phyloP scores from a whole-genome alignment of 352 stramenopile genomes.

The Elongisporangium senticosum region DNA sequence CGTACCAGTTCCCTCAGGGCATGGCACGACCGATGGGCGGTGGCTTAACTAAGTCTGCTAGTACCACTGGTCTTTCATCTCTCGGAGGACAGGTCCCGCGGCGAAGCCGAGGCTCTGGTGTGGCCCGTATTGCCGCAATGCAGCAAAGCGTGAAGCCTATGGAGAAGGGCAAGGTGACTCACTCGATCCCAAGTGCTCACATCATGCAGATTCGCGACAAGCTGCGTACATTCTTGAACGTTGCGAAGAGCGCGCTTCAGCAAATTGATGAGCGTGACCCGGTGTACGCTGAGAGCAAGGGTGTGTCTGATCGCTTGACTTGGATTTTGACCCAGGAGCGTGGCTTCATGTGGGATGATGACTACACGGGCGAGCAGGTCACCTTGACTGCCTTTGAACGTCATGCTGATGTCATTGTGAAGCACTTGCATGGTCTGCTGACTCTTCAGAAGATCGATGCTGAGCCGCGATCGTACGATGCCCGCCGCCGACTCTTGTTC shows the following conservation, averaged over 20 bases:
- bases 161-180: conserved; percentile 46
- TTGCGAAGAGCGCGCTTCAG: conserved; percentile 86
- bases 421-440: conserved; percentile 92
- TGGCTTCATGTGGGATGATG: conserved; percentile 98
- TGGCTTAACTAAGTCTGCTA: conserved; percentile 83
- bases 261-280: conserved; percentile 75
- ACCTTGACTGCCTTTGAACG: conserved; percentile 82
- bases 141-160: conserved; percentile 64
- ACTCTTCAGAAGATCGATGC: conserved; percentile 96
- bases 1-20: conserved; percentile 72
- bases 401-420: conserved; percentile 73
- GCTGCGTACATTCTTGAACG: conserved; percentile 90
- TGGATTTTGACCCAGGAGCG: conserved; percentile 96
- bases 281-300: conserved; percentile 81
- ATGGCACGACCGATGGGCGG: conserved; percentile 30
- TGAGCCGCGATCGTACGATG: conserved; percentile 96
- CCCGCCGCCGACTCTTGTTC: conserved; percentile 93
- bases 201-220: conserved; percentile 94
- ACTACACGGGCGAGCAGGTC: conserved; percentile 95
- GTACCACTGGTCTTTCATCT: conserved; percentile 79
- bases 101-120: conserved; percentile 72
- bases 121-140: conserved; percentile 79
- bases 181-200: conserved; percentile 73
- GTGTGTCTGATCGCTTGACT: conserved; percentile 92
- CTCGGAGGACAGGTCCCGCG: conserved; percentile 68